A percentile compares a stretch with the other conserved stretches of the same genome.
phyloP scores from a whole-genome alignment of 306 rosid genomes.

The Erythrophleum fordii region DNA sequence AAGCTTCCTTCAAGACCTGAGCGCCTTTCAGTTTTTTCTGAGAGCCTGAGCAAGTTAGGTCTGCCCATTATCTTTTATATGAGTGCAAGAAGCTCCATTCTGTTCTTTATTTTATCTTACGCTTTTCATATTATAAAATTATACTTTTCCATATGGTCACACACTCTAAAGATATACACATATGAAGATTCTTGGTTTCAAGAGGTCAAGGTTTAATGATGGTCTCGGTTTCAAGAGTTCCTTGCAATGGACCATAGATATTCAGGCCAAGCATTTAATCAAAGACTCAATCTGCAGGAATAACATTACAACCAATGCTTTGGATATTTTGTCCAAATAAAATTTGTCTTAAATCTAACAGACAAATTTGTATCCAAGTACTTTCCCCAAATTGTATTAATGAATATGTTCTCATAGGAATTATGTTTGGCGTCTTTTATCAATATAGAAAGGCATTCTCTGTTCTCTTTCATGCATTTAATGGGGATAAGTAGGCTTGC shows the following conservation, averaged over 20 bases:
- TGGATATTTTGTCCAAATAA: conserved; percentile 15
- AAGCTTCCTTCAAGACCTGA: conserved; percentile 67
- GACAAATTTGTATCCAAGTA: conserved; percentile 13
- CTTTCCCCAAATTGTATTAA: not conserved
- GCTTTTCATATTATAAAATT: conserved; percentile 16
- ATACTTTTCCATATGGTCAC: not conserved
- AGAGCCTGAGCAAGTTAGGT: conserved; percentile 75
- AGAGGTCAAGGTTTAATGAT: conserved; percentile 15
- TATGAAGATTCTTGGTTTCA: not conserved
- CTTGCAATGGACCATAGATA: conserved; percentile 23
- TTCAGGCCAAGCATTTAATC: conserved; percentile 24
- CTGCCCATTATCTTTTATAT: conserved; percentile 37
- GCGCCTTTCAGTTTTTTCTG: conserved; percentile 70
- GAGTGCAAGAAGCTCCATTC: conserved; percentile 33
- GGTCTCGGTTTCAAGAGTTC: not conserved
- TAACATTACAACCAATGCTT: not conserved
- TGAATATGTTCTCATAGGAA: not conserved
- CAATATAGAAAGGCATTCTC: not conserved
- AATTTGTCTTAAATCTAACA: not conserved
- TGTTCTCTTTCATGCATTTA: not conserved
- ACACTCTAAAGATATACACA: not conserved
- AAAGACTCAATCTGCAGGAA: conserved; percentile 17
- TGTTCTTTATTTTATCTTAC: not conserved
- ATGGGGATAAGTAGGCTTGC: conserved; percentile 2
- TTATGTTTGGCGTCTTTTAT: conserved; percentile 9